Conservation (phyloP, 2,329 filamentous ascomycete genomes). For the Aspergillus glaucus region DNA sequence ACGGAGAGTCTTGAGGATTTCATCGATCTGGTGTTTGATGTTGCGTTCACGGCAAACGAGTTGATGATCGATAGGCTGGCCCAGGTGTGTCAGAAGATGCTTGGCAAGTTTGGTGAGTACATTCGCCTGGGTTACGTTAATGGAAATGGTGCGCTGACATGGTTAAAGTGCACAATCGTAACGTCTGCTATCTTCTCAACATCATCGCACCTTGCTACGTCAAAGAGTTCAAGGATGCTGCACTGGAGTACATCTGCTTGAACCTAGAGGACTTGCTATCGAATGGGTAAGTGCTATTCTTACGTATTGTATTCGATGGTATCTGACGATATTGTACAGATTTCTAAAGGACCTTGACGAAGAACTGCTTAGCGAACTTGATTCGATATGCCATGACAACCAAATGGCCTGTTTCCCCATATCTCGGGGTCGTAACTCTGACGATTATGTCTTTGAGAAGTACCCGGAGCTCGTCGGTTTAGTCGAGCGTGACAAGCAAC, state of each 20-base stretch:
- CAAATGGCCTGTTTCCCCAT: conserved; percentile 73
- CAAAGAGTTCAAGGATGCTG: conserved; percentile 77
- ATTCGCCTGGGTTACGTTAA: neutral
- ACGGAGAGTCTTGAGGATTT: conserved; percentile 71
- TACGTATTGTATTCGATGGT: neutral
- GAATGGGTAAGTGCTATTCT: conserved; percentile 53
- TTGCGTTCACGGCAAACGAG: conserved; percentile 85
- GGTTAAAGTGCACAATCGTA: conserved; percentile 64
- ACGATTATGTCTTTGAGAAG: conserved; percentile 43
- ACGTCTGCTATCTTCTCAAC: conserved; percentile 78
- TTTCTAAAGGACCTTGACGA: conserved; percentile 79
- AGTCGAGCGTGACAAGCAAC: conserved; percentile 44
- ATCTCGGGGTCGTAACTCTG: conserved; percentile 66
- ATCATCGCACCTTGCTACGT: conserved; percentile 78
- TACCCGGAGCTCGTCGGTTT: conserved; percentile 40
- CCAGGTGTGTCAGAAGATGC: conserved; percentile 77
- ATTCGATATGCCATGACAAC: conserved; percentile 72
- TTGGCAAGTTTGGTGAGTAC: conserved; percentile 65
- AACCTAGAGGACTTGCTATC: conserved; percentile 90
- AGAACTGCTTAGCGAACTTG: conserved; percentile 73
- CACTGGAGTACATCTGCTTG: conserved; percentile 82
- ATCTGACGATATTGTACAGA: conserved; percentile 26
- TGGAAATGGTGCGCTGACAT: conserved; percentile 13
- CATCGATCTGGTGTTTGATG: conserved; percentile 81
- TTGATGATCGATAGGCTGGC: conserved; percentile 89